A percentile compares a stretch with the other conserved stretches of the same genome.
phyloP scores from a whole-genome alignment of 2,329 filamentous ascomycete genomes.

The Ramularia endophylla region DNA sequence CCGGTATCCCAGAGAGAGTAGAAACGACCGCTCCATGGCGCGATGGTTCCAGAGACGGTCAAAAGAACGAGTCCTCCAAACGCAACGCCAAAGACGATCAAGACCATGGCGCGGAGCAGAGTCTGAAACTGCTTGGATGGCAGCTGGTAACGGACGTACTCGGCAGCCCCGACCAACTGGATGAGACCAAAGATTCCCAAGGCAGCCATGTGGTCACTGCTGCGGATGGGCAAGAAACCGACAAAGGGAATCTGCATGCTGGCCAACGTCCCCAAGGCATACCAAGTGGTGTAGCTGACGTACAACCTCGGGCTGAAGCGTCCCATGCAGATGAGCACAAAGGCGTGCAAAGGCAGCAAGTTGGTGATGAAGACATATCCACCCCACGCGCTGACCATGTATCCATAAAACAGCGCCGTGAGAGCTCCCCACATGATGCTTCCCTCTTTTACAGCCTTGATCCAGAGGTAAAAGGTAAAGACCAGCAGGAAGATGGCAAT shows the following conservation, averaged over 20 bases:
- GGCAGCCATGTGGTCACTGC: slow-evolving; percentile 97
- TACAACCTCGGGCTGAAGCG: slow-evolving; percentile 91
- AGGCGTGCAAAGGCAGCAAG: slow-evolving; percentile 85
- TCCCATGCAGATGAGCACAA: slow-evolving; percentile 94
- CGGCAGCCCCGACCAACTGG: slow-evolving; percentile 86
- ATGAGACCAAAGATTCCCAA: slow-evolving; percentile 93
- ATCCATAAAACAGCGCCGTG: slow-evolving; percentile 94
- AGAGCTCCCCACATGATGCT: slow-evolving; percentile 96
- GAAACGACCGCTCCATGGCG: slow-evolving; percentile 96
- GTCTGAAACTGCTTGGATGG: slow-evolving; percentile 92
- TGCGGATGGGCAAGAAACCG: slow-evolving; percentile 91
- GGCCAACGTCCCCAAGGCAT: slow-evolving; percentile 87
- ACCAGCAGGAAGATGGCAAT: slow-evolving; percentile 98
- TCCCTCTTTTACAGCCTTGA: slow-evolving; percentile 94
- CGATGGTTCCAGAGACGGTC: slow-evolving; percentile 84
- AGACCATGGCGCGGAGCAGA: slow-evolving; percentile 70
- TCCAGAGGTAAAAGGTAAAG: slow-evolving; percentile 98
- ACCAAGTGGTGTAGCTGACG: slow-evolving; percentile 97
- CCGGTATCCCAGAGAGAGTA: slow-evolving; percentile 99
- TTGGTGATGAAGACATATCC: slow-evolving; percentile 99
- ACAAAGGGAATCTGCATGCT: slow-evolving; percentile 99
- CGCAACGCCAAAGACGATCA: slow-evolving; percentile 66
- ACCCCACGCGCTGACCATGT: slow-evolving; percentile 99
- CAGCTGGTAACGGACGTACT: slow-evolving; percentile 82
- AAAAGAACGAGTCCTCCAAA: slow-evolving; percentile 71